These are phyloP conservation scores for Termitomyces sp. DNA, from an alignment of 768 basidiomycete genomes.

Conservation along the genomic window DNA sequence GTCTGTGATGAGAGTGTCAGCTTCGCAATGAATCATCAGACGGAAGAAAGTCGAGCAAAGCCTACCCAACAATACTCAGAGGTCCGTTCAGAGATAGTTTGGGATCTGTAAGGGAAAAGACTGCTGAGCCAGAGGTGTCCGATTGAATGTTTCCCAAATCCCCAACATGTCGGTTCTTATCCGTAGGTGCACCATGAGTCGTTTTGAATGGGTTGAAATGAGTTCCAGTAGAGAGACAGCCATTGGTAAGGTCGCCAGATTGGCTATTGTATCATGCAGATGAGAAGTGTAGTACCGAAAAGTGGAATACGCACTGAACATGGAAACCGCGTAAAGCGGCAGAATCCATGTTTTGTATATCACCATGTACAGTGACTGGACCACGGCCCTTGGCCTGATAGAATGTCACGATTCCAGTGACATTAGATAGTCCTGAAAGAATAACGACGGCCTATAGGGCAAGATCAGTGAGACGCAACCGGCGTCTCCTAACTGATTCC, in stretches of 20 bases:
- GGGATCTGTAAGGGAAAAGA: constrained; percentile 53
- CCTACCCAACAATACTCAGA: constrained; percentile 65
- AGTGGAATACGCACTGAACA: constrained; percentile 56
- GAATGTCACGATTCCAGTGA: constrained; percentile 64
- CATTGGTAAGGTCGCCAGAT: constrained; percentile 61
- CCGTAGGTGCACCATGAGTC: constrained; percentile 60
- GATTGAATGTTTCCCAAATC: constrained; percentile 72
- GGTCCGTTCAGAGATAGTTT: constrained; percentile 65
- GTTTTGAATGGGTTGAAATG: constrained; percentile 74
- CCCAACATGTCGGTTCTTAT: constrained; percentile 60
- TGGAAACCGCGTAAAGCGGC: constrained; percentile 69
- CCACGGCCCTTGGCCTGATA: constrained; percentile 43
- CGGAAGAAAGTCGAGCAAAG: constrained; percentile 1
- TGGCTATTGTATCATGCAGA: constrained; percentile 17
- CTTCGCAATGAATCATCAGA: not conserved
- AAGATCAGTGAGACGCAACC: not conserved
- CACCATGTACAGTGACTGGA: constrained; percentile 59
- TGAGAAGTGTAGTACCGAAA: not conserved
- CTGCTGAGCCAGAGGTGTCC: constrained; percentile 52
- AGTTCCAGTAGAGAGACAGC: constrained; percentile 62
- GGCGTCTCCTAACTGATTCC: not conserved
- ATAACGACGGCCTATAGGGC: constrained; percentile 37
- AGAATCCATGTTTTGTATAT: constrained; percentile 55
- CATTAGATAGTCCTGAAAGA: constrained; percentile 54
- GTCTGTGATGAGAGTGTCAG: constrained; percentile 28